Evolutionary conservation across 2,329 filamentous ascomycete genomes (phyloP), one percentile per base, ranked within the genome.

Genomic region (Fusarium sp.): DNA sequence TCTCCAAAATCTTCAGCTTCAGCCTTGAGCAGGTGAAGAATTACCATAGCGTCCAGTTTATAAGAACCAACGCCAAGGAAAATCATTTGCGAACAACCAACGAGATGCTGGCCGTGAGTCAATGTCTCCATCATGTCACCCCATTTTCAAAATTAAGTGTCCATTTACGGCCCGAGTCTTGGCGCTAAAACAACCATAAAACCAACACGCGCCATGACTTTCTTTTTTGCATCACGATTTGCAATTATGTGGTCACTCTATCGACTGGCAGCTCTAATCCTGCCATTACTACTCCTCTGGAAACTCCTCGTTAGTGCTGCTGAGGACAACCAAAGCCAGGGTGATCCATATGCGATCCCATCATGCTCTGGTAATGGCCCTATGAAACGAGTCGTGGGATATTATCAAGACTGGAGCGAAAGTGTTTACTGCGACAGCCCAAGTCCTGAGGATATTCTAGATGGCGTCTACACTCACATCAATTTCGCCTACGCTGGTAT

Each of bases 401-500:
- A 38, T 0, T 38, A 38, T 6, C 34, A n/a, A n/a, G 34, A 38
- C 34, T 38, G 34, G 34, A 38, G 34, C 10, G 18, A 38, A 38
- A 38, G 34, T 12, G 10, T 38, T 46, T 56, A 38, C 22, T 46
- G 77, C 2, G 77, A 78, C 30, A 73, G 77, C 0, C 81, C 78
- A 68, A 81, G 78, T 53, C 70, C 57, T 4, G 34, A 38, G 18
- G 34, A 38, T 12, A 38, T 38, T 38, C 34, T 18, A 38, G 34
- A 38, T 38, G 34, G 34, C 4, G 6, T 38, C 7, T 38, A 38
- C 18, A 38, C 34, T n/a, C 34, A 38, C 2, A 38, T 38, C 50
- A 51, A 75, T 38, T 53, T 43, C 34, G 63, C 59, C 5, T 44
- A 47, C 18, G 80, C 61, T 54, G 76, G 80, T 11, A 79, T 78